Evolutionary conservation across 129 eudicot species (phyloP), one percentile per base, ranked within the genome.

Genomic region (Flaveria bidentis): DNA sequence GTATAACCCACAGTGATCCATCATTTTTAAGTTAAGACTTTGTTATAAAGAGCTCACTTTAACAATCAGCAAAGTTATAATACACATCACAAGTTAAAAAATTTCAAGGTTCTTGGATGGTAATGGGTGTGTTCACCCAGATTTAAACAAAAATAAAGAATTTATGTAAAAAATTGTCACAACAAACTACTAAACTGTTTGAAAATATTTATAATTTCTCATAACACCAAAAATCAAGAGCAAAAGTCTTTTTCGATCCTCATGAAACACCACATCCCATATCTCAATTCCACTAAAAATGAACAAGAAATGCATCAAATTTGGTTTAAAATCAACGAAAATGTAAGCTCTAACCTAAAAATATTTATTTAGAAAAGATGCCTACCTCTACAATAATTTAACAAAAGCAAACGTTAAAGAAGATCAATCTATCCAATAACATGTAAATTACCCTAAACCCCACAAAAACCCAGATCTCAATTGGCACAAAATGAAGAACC

Each of bases 401-500:
- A 60, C 25, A 12, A 15, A 63, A 45, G 5, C 42, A 18, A 15
- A 13, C 55, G 26, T 23, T 16, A 76, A 64, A 42, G 15, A 52
- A n/a, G 58, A 52, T 36, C 41, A 36, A 23, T 3, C 18, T 33
- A 42, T 42, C 30, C 60, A 76, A 64, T 64, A 76, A 23, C 67
- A 67, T 13, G 1, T 2, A 47, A 60, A 61, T 76, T 65, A 65
- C 81, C 25, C 75, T 9, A 78, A 70, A 78, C 72, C 55, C 79
- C 71, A 58, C 71, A 60, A 47, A 78, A 70, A 4, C 77, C 77
- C 79, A 73, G 84, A 80, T 73, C 79, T 80, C 70, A 73, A 50
- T 41, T 66, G 2, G 9, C 63, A 64, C 69, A 25, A 30, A 51
- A 25, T 73, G 63, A 66, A 25, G 23, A 72, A 16, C 53, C 44